Conservation (phyloP, 768 basidiomycete species). For the Filobasidium floriforme region DNA sequence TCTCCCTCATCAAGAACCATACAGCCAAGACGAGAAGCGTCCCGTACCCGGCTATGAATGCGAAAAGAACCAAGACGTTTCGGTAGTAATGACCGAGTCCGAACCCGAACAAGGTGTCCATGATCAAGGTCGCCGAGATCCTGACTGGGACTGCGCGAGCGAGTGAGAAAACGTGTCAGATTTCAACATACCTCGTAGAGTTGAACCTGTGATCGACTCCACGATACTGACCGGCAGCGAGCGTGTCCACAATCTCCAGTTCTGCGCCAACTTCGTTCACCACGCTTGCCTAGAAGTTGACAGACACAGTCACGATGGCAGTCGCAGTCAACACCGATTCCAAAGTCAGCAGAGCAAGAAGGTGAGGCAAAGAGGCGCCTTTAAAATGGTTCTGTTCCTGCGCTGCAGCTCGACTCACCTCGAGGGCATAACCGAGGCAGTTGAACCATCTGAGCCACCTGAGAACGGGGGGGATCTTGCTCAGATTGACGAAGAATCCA, state of each 20-base stretch:
- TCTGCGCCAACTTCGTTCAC: constrained; percentile 91
- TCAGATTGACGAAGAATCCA: constrained; percentile 78
- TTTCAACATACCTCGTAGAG: constrained; percentile 53
- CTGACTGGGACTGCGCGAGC: constrained; percentile 57
- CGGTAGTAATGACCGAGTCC: constrained; percentile 72
- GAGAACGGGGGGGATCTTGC: constrained; percentile 76
- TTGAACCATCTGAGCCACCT: constrained; percentile 90
- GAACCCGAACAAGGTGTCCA: constrained; percentile 88
- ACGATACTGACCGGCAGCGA: constrained; percentile 11
- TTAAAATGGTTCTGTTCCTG: no score
- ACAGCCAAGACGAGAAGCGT: constrained; percentile 65
- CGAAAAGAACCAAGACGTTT: constrained; percentile 79
- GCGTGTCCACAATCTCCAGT: constrained; percentile 57
- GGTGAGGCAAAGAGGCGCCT: no score
- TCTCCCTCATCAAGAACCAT: constrained; percentile 68
- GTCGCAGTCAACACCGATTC: no score
- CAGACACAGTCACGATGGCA: no score
- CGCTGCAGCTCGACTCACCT: no score
- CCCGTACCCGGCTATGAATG: constrained; percentile 73
- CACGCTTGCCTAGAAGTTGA: no score
- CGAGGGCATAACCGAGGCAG: constrained; percentile 44
- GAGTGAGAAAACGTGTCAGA: no score
- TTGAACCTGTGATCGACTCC: constrained; percentile 20
- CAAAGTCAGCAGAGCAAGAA: no score
- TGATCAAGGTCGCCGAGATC: constrained; percentile 73